Evolutionary conservation across 2,329 filamentous ascomycete species (phyloP), one percentile per base, ranked within the genome.

Genomic region (Cladophialophora yegresii): DNA sequence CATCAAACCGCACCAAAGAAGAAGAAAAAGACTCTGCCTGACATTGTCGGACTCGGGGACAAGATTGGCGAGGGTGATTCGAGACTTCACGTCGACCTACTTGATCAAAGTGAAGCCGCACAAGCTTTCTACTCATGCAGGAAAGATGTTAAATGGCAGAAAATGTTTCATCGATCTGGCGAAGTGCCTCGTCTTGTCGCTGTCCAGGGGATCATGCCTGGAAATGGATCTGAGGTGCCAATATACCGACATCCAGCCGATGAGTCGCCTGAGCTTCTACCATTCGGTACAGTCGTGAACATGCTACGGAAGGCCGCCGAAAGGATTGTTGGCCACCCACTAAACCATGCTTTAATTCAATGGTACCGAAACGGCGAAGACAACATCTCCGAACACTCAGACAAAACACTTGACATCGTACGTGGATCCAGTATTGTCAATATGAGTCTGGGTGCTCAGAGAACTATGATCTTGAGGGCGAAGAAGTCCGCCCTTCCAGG

Each of bases 191-290:
- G 95, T 43, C 85, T 97, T 1, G 91, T 98, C 6, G 92, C 92
- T 55, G 92, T 96, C 22, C 93, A 98, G 75, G 95, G 93, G 3
- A 80, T 84, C 16, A 80, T 92, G 32, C 82, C 81, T 45, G 74
- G 81, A 0, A 87, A 93, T 71, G 91, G 90, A 20, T 74, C 74
- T 3, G 88, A 83, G 69, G 88, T 90, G 75, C 95, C 95, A 23
- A 84, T 98, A n/a, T 99, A 99, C 76, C 89, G 95, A 13, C 95
- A 98, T 76, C 95, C 95, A 51, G 86, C 92, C 3, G 95, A 99
- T 73, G 90, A 96, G 75, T 91, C 90, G 0, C 89, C 93, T 0
- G 87, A 90, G 0, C 77, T 97, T 13, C 79, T 89, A 0, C 82
- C 87, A 1, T 98, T 96, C 77, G 90, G 91, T 0, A 81, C 87